Evolutionary conservation across 371 early-diverging fungal species (phyloP), one percentile per base, ranked within the genome.

Genomic region (Sporodiniella umbellata): DNA sequence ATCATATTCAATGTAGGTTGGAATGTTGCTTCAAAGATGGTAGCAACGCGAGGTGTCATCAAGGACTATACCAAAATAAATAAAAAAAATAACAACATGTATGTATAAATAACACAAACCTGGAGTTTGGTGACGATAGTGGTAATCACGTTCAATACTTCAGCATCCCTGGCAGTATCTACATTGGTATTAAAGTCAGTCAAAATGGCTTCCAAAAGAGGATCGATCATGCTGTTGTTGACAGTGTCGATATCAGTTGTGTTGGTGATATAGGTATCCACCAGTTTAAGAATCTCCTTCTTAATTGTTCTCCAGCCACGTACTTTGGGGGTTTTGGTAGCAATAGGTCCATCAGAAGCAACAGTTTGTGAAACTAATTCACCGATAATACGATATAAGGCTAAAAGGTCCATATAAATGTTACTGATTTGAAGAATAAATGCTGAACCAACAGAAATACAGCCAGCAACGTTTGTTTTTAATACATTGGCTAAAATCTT

Each of bases 1-100:
- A 99, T 98, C 98, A 97, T 98, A 68, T 87, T 88, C 65, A 99
- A 72, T 0, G 99, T 99, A 57, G 90, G 89, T 65, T 91, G 92
- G 58, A 99, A 96, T 19, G 98, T 90, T 2, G 90, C 85, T 56
- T 94, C 93, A 53, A 99, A 78, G 46, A 99, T 90, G 28, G 78
- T 59, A 4, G 86, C 84, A 38, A 99, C 79, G 55, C 87, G 83
- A 51, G 90, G 89, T 8, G 86, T 84, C 73, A 96, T 81, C 46
- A 88, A 64, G 0, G 71, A 48, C 88, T 89, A 50, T 7, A n/a
- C 11, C 2, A 42, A 42, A 48, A 25, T 43, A 42, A 24, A 25
- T 24, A 52, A 8, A 38, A 28, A 14, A 24, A 30, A 17, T 17
- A 1, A 15, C 4, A 35, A 15, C 5, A n/a, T 35, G 17, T 39